These are phyloP conservation scores for Hypomyces perniciosus DNA, from an alignment of 2,329 filamentous ascomycete species.

Conservation along the genomic window DNA sequence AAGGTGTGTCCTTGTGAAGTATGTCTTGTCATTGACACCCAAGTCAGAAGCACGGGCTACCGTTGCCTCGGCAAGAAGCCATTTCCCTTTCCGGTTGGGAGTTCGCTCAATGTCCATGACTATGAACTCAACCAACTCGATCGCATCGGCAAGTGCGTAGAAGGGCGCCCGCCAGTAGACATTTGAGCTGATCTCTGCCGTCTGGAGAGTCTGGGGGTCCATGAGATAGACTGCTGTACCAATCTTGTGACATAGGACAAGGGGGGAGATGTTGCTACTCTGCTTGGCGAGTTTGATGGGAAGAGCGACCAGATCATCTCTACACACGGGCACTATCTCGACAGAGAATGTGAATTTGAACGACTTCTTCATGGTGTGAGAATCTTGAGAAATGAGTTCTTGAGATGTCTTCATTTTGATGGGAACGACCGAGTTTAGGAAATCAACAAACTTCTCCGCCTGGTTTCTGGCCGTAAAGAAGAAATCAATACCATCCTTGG, in stretches of 20 bases:
- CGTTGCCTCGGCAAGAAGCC: slow-evolving; percentile 78
- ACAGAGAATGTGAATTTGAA: slow-evolving; percentile 94
- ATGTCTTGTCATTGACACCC: slow-evolving; percentile 78
- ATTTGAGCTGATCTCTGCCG: slow-evolving; percentile 72
- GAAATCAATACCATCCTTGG: slow-evolving; percentile 92
- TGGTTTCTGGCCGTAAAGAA: slow-evolving; percentile 87
- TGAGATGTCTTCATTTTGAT: slow-evolving; percentile 69
- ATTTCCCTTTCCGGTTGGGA: slow-evolving; percentile 70
- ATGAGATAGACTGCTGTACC: slow-evolving; percentile 86
- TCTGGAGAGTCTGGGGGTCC: slow-evolving; percentile 87
- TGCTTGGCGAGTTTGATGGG: slow-evolving; percentile 84
- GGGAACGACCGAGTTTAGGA: slow-evolving; percentile 75
- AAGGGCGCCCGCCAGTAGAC: slow-evolving; percentile 93
- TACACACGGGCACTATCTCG: slow-evolving; percentile 90
- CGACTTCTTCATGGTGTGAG: slow-evolving; percentile 81
- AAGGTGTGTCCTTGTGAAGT: slow-evolving; percentile 85
- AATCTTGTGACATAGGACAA: slow-evolving; percentile 80
- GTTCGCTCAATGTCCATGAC: slow-evolving; percentile 88
- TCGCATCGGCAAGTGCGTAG: slow-evolving; percentile 72
- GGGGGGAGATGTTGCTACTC: slow-evolving; percentile 79
- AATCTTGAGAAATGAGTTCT: slow-evolving; percentile 88
- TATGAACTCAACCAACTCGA: slow-evolving; percentile 85
- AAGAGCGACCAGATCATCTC: slow-evolving; percentile 92
- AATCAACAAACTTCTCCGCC: slow-evolving; percentile 88
- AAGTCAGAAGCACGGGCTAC: slow-evolving; percentile 83